These are phyloP conservation scores for Stramenopiles sp. DNA, from an alignment of 352 stramenopile genomes.

Conservation along the genomic window DNA sequence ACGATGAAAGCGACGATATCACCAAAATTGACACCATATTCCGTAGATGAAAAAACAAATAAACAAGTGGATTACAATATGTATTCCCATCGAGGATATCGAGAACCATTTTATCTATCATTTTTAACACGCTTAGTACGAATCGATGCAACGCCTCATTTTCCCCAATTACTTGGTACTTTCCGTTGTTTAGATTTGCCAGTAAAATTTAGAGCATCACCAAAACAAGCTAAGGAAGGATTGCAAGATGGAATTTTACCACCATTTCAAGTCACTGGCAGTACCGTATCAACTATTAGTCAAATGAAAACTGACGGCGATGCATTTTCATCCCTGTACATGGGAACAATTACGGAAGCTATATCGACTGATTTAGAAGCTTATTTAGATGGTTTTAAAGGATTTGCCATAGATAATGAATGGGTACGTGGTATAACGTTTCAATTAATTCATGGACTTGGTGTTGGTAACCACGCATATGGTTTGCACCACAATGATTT, in stretches of 20 bases:
- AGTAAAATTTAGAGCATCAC: neutral
- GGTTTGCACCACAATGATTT: neutral
- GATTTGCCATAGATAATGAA: neutral
- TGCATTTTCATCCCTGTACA: neutral
- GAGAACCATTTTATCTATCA: neutral
- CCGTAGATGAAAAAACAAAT: neutral
- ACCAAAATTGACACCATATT: neutral
- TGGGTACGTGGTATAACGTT: neutral
- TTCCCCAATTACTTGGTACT: neutral
- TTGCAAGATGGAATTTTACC: neutral
- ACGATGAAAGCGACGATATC: neutral
- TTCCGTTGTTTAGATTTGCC: neutral
- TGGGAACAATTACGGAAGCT: neutral
- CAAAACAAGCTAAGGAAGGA: neutral
- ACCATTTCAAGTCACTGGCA: neutral
- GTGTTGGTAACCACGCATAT: neutral
- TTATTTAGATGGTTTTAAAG: neutral
- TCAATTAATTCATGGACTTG: neutral
- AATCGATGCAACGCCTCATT: neutral
- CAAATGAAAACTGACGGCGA: neutral
- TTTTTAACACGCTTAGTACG: neutral
- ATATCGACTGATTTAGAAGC: neutral
- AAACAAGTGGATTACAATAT: neutral
- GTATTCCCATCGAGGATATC: neutral
- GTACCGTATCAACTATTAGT: neutral